Percentiles rank a stretch among this genome's conserved stretches.
Conservation (phyloP, 129 eudicot genomes). For the Smallanthus sonchifolius region DNA sequence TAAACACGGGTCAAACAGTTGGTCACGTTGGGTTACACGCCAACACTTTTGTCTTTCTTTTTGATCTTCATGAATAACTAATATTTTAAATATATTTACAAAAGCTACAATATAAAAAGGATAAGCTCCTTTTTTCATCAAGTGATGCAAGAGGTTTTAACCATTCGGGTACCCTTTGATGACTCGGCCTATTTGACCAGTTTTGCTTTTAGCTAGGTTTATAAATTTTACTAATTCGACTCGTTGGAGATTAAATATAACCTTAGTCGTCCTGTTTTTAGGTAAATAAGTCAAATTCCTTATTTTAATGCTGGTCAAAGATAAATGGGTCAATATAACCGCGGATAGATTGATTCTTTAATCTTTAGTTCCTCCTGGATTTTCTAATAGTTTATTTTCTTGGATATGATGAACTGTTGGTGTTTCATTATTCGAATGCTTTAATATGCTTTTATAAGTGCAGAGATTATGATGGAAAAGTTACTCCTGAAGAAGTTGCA, state of each 20-base stretch:
- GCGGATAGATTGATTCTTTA: neutral
- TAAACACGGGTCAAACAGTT: neutral
- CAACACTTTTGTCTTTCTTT: neutral
- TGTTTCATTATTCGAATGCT: neutral
- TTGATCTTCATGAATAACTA: neutral
- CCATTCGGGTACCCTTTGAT: neutral
- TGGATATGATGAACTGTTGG: neutral
- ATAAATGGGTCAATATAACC: neutral
- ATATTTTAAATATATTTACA: neutral
- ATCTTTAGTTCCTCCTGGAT: neutral
- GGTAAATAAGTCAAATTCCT: neutral
- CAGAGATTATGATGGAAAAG: constrained; percentile 98
- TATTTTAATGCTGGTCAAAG: neutral
- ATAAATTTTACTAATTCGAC: neutral
- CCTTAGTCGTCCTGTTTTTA: neutral
- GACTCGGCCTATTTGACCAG: neutral
- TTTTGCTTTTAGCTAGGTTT: neutral
- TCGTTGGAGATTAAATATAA: neutral
- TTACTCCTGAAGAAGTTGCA: constrained; percentile 94
- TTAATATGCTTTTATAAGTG: neutral
- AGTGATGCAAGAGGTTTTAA: neutral
- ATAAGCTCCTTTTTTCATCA: neutral
- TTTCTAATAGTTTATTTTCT: neutral
- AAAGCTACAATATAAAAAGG: neutral
- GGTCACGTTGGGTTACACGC: neutral